These are phyloP conservation scores for Ceratocystis lukuohia DNA, from an alignment of 2,329 filamentous ascomycete genomes.

Conservation along the genomic window DNA sequence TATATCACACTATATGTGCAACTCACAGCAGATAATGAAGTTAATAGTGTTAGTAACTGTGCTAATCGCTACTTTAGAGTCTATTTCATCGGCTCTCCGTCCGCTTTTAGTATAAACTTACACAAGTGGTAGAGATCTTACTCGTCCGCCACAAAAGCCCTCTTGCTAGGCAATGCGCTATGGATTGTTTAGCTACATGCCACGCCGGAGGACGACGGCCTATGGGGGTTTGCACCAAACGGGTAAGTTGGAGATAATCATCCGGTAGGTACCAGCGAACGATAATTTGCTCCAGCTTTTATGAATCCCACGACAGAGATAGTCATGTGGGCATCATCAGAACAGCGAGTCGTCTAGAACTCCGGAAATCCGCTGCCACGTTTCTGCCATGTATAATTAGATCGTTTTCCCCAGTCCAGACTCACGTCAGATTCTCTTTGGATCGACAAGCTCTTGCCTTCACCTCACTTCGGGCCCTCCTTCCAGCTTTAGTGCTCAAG, in stretches of 20 bases:
- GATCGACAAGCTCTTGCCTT: neutral
- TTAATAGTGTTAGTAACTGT: too few species aligned
- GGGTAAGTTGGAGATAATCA: neutral
- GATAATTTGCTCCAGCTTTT: neutral
- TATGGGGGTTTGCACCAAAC: neutral
- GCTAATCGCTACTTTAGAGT: too few species aligned
- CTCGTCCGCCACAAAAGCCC: neutral
- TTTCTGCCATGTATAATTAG: constrained; percentile 1
- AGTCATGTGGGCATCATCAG: neutral
- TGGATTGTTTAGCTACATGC: neutral
- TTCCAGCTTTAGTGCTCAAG: neutral
- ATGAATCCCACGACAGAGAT: neutral
- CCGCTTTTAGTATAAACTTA: neutral
- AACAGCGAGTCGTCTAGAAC: neutral
- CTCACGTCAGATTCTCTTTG: neutral
- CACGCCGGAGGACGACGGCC: neutral
- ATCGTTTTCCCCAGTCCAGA: neutral
- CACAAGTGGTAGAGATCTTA: neutral
- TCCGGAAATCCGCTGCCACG: neutral
- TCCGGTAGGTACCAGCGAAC: neutral
- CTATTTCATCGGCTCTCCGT: neutral
- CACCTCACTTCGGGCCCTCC: neutral
- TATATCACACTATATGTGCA: too few species aligned
- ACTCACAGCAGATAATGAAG: too few species aligned
- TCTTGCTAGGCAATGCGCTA: neutral